Evolutionary conservation across 2,329 filamentous ascomycete species (phyloP).

Genomic region (Xylogone sp.): DNA sequence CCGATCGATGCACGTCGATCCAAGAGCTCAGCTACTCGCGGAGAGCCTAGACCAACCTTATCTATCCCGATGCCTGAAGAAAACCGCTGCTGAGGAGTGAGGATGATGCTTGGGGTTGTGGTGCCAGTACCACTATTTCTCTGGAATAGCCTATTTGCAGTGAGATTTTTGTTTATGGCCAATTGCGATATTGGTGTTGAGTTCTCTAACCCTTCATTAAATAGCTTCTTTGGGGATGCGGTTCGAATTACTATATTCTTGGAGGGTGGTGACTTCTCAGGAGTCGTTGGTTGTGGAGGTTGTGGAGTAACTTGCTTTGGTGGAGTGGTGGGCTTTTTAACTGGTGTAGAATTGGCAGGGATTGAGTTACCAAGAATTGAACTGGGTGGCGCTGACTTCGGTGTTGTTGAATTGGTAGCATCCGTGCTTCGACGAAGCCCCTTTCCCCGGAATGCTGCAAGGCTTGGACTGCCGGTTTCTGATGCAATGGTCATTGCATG

Average conservation of each 20-base stretch:
- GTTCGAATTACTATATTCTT: conserved; percentile 41
- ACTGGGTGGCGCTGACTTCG: conserved; percentile 29
- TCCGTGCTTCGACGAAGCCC: conserved; percentile 45
- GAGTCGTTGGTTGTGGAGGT: conserved; percentile 39
- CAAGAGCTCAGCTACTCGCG: conserved; percentile 66
- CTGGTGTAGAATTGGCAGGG: conserved; percentile 18
- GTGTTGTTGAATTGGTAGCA: conserved; percentile 37
- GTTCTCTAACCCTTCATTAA: conserved; percentile 35
- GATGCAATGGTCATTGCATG: conserved; percentile 37
- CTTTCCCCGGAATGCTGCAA: conserved; percentile 49
- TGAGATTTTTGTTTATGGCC: conserved; percentile 31
- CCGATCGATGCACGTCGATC: conserved; percentile 69
- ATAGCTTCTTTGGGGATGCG: conserved; percentile 45
- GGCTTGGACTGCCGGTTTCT: conserved; percentile 50
- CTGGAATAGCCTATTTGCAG: conserved; percentile 47
- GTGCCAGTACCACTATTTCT: conserved; percentile 49
- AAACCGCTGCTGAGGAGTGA: conserved; percentile 57
- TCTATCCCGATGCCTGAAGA: conserved; percentile 69
- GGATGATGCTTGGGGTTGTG: conserved; percentile 58
- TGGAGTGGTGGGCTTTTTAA: conserved; percentile 33
- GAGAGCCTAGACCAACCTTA: conserved; percentile 69
- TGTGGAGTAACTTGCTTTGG: conserved; percentile 40
- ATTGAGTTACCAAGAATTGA: no score
- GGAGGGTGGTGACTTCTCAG: conserved; percentile 45
- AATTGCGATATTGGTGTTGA: conserved; percentile 18